A percentile compares a stretch with the other conserved stretches of the same genome.
These are phyloP conservation scores for Gaeumannomyces sp. DNA, from an alignment of 2,329 filamentous ascomycete species.

Conservation along the genomic window DNA sequence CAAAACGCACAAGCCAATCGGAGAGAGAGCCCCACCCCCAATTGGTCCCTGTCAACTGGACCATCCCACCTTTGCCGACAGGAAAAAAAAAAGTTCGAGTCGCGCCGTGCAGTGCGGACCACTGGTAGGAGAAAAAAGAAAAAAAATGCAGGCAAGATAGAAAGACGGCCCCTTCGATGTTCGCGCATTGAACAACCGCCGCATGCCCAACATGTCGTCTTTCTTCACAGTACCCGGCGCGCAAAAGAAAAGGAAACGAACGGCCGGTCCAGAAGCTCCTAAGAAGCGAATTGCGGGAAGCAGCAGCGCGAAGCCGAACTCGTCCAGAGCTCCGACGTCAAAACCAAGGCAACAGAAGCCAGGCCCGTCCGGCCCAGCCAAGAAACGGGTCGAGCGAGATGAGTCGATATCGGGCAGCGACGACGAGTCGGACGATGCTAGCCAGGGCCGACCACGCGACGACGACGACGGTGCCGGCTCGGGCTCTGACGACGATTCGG, in stretches of 20 bases:
- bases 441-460: slow-evolving; percentile 16
- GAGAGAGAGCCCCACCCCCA: slow-evolving; percentile 4
- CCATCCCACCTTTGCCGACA: slow-evolving; percentile 1
- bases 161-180: neutral
- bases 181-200: slow-evolving; percentile 12
- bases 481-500: slow-evolving; percentile 53
- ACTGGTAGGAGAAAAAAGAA: slow-evolving; percentile 6
- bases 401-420: slow-evolving; percentile 88
- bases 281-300: slow-evolving; percentile 53
- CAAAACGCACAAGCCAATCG: slow-evolving; percentile 7
- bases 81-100: slow-evolving; percentile 6
- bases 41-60: neutral
- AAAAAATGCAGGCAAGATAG: slow-evolving; percentile 10
- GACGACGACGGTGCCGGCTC: slow-evolving; percentile 29
- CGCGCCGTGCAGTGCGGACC: neutral
- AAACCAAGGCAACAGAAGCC: slow-evolving; percentile 22
- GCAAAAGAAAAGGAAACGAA: slow-evolving; percentile 84
- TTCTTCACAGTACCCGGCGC: slow-evolving; percentile 89
- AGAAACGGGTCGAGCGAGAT: slow-evolving; percentile 44
- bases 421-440: slow-evolving; percentile 62
- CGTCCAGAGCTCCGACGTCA: slow-evolving; percentile 32
- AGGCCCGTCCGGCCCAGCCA: slow-evolving; percentile 27
- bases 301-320: slow-evolving; percentile 36
- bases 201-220: slow-evolving; percentile 65
- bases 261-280: slow-evolving; percentile 44